These are phyloP conservation scores for Spergularia bocconei DNA, from an alignment of 148 eudicot species.

Conservation along the genomic window DNA sequence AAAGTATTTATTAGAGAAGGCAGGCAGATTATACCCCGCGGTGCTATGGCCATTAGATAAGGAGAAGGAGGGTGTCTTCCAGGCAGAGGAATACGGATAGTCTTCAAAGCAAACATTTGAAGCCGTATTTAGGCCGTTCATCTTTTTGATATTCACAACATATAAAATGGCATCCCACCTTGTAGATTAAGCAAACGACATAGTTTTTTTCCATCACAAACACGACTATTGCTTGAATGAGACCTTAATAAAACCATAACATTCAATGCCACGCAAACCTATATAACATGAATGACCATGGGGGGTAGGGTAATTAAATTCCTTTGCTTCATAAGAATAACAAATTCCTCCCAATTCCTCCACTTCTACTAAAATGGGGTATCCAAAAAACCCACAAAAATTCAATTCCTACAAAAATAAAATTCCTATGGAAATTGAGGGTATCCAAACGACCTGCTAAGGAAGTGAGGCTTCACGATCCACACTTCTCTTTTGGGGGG, in stretches of 20 bases:
- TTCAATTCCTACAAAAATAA: no score
- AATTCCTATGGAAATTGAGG: no score
- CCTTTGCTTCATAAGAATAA: no score
- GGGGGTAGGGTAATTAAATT: no score
- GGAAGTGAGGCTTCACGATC: no score
- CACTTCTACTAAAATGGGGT: no score
- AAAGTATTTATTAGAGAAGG: neutral
- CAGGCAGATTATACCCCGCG: constrained; percentile 42
- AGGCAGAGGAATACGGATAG: constrained; percentile 79
- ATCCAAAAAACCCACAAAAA: no score
- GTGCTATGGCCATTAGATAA: constrained; percentile 50
- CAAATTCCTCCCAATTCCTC: no score
- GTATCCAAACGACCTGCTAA: no score
- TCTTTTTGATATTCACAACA: constrained; percentile 88
- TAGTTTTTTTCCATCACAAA: neutral
- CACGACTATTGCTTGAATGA: neutral
- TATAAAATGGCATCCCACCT: constrained; percentile 22
- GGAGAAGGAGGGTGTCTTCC: constrained; percentile 96
- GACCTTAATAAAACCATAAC: neutral
- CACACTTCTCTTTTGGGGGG: no score
- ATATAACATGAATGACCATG: no score
- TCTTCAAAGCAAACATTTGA: constrained; percentile 95
- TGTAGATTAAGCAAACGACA: neutral
- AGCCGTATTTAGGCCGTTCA: constrained; percentile 79
- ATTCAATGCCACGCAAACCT: no score